These are phyloP conservation scores for Mucor lusitanicus DNA, from an alignment of 371 early-diverging fungal genomes.

Conservation along the genomic window DNA sequence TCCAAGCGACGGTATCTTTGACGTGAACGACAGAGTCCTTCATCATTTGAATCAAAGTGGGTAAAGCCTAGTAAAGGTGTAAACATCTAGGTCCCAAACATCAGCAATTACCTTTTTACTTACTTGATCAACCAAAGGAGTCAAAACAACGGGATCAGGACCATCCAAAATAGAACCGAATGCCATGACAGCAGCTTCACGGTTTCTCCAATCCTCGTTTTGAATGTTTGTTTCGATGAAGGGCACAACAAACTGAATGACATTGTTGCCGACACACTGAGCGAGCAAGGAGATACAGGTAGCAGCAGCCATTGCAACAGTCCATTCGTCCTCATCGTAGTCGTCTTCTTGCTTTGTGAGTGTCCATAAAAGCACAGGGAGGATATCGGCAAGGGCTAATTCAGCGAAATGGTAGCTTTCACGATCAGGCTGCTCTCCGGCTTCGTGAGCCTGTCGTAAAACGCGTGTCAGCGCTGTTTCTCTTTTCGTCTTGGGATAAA, in stretches of 20 bases:
- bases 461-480: not conserved
- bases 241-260: conserved; percentile 83
- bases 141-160: conserved; percentile 68
- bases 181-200: conserved; percentile 97
- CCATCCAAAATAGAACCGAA: conserved; percentile 98
- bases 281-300: conserved; percentile 91
- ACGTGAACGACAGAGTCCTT: conserved; percentile 83
- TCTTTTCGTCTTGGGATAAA: not conserved
- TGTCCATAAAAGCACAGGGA: conserved; percentile 85
- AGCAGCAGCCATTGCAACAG: conserved; percentile 94
- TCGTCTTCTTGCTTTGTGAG: conserved; percentile 95
- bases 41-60: conserved; percentile 87
- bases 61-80: conserved; percentile 61
- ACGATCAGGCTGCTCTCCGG: conserved; percentile 59
- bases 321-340: conserved; percentile 98
- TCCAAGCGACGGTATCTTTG: conserved; percentile 96
- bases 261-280: conserved; percentile 73
- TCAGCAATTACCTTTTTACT: not conserved
- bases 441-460: conserved; percentile 50
- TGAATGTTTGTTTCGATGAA: conserved; percentile 88
- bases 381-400: conserved; percentile 73
- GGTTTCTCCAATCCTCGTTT: conserved; percentile 85
- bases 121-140: conserved; percentile 75
- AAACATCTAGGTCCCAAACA: not conserved
- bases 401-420: conserved; percentile 76